Conservation (phyloP, 345 rosid species). For the Salix brachista region DNA sequence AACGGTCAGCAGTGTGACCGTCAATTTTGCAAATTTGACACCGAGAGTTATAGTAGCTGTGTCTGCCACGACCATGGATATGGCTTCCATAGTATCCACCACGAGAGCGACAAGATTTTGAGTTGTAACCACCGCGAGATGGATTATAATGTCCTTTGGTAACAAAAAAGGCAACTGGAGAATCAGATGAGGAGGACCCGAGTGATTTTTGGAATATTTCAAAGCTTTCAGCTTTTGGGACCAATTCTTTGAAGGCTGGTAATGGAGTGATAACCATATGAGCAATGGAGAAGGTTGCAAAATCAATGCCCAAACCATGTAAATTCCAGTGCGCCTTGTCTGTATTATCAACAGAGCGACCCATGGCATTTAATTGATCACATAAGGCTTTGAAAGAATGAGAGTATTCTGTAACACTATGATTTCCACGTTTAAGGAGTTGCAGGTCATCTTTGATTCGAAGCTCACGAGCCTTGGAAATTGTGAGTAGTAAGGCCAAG, state of each 20-base stretch:
- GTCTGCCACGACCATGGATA: background rate
- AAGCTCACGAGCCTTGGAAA: background rate
- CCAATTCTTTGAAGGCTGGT: background rate
- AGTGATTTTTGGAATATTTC: background rate
- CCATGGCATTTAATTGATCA: background rate
- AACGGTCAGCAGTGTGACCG: constrained; percentile 2
- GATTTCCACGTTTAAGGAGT: background rate
- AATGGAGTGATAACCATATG: background rate
- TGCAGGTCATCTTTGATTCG: background rate
- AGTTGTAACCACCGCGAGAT: too few species aligned
- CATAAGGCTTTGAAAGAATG: background rate
- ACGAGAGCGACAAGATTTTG: too few species aligned
- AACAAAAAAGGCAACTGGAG: background rate
- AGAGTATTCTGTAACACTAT: background rate
- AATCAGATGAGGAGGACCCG: background rate
- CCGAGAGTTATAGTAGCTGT: background rate
- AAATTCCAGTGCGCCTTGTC: background rate
- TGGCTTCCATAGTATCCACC: too few species aligned
- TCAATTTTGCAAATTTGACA: background rate
- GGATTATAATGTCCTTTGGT: background rate
- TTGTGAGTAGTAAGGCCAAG: background rate
- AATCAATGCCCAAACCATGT: background rate
- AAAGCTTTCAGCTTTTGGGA: constrained; percentile 6
- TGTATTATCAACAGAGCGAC: background rate
- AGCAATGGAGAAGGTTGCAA: background rate